These are phyloP conservation scores for Novymonas esmeraldas DNA, from an alignment of 208 protist genomes.

Conservation along the genomic window DNA sequence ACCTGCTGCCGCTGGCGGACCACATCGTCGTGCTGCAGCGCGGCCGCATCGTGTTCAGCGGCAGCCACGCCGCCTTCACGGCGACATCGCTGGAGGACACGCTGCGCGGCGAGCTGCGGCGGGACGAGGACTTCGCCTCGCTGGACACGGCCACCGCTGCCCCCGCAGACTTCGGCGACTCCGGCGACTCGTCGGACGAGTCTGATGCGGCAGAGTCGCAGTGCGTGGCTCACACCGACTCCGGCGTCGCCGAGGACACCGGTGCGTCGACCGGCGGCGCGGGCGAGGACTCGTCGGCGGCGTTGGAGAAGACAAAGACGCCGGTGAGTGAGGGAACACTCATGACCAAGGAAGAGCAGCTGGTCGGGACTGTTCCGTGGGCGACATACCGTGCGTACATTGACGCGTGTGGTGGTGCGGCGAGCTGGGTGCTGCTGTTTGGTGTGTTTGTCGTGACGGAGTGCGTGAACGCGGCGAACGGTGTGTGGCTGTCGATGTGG, in stretches of 20 bases:
- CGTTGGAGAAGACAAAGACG: conserved; percentile 3
- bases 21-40: conserved; percentile 84
- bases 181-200: too few relatives aligned
- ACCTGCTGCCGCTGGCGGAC: conserved; percentile 82
- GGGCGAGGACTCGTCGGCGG: not conserved
- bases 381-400: conserved; percentile 70
- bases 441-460: conserved; percentile 70
- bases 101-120: not conserved
- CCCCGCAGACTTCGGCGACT: too few relatives aligned
- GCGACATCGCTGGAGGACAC: conserved; percentile 26
- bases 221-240: too few relatives aligned
- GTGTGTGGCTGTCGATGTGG: conserved; percentile 84
- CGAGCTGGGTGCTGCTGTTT: conserved; percentile 41
- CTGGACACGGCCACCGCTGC: too few relatives aligned
- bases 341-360: conserved; percentile 68
- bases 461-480: conserved; percentile 35
- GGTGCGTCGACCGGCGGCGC: too few relatives aligned
- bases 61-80: conserved; percentile 40
- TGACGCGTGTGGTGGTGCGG: conserved; percentile 41
- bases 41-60: conserved; percentile 55
- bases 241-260: too few relatives aligned
- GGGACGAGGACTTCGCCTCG: not conserved
- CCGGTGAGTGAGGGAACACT: conserved; percentile 17
- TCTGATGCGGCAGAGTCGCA: too few relatives aligned
- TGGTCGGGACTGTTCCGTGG: conserved; percentile 56